These are phyloP conservation scores for Botryotinia calthae DNA, from an alignment of 2,329 filamentous ascomycete genomes.

Conservation along the genomic window DNA sequence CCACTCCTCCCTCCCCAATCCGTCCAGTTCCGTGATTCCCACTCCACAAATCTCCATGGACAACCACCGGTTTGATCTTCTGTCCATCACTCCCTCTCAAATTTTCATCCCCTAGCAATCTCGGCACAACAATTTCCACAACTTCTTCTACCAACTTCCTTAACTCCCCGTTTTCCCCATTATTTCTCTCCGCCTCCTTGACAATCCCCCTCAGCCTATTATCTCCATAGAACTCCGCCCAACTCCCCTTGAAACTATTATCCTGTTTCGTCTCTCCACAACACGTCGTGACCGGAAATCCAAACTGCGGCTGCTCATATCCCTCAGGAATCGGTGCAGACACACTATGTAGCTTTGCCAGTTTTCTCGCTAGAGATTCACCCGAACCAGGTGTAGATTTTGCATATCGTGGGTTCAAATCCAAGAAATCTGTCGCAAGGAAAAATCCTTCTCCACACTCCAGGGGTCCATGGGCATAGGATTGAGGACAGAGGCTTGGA, in stretches of 20 bases:
- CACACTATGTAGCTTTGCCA: conserved; percentile 75
- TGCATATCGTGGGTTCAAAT: conserved; percentile 48
- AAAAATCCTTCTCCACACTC: conserved; percentile 45
- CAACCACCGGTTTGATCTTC: conserved; percentile 69
- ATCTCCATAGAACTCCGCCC: conserved; percentile 84
- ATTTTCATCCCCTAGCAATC: conserved; percentile 67
- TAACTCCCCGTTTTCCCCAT: conserved; percentile 65
- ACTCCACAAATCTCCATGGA: conserved; percentile 93
- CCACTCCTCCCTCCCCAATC: conserved; percentile 54
- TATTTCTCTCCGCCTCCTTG: conserved; percentile 52
- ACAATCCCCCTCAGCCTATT: conserved; percentile 68
- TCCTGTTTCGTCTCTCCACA: conserved; percentile 83
- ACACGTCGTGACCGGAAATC: conserved; percentile 81
- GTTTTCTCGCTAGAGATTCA: conserved; percentile 65
- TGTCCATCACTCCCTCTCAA: conserved; percentile 52
- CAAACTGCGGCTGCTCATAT: conserved; percentile 63
- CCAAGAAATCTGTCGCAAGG: conserved; percentile 76
- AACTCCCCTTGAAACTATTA: conserved; percentile 69
- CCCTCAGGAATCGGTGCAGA: conserved; percentile 64
- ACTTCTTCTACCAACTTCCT: conserved; percentile 62
- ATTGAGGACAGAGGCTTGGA: conserved; percentile 71
- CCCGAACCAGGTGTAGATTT: conserved; percentile 38
- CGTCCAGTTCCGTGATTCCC: conserved; percentile 72
- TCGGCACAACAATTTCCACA: conserved; percentile 65
- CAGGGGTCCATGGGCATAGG: conserved; percentile 67